Evolutionary conservation across 441 rosid genomes (phyloP).

Genomic region (Euphorbia celastroides): DNA sequence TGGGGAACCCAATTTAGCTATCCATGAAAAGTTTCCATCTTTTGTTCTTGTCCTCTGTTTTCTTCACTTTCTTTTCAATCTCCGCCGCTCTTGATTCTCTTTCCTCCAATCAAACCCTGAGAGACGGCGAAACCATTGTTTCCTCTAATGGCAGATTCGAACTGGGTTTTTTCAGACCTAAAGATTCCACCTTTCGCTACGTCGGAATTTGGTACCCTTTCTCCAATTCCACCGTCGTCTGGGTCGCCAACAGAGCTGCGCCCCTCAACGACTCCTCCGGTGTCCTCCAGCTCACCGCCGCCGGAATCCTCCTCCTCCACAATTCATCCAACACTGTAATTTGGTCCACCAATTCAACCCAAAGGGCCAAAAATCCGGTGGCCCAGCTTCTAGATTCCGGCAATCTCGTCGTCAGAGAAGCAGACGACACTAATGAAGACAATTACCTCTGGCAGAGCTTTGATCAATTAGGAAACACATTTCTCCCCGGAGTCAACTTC

Average conservation of each 20-base stretch:
- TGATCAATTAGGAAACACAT: slow-evolving; percentile 49
- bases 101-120: slow-evolving; percentile 11
- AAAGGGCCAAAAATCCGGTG: slow-evolving; percentile 22
- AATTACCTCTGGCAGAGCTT: slow-evolving; percentile 47
- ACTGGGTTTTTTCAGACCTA: slow-evolving; percentile 34
- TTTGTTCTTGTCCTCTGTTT: not conserved
- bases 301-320: slow-evolving; percentile 35
- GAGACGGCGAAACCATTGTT: slow-evolving; percentile 23
- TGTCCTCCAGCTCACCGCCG: slow-evolving; percentile 14
- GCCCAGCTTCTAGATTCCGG: slow-evolving; percentile 37
- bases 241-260: slow-evolving; percentile 70
- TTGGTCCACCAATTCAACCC: slow-evolving; percentile 30
- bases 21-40: slow-evolving; percentile 10
- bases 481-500: slow-evolving; percentile 53
- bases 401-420: not conserved
- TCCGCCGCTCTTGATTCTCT: slow-evolving; percentile 11
- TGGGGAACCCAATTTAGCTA: not conserved
- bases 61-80: not conserved
- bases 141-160: slow-evolving; percentile 20
- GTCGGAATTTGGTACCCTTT: slow-evolving; percentile 34
- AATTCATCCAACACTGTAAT: slow-evolving; percentile 31
- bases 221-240: slow-evolving; percentile 34
- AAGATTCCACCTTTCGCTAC: slow-evolving; percentile 19
- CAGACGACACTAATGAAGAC: not conserved
- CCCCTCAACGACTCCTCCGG: slow-evolving; percentile 30